Base-by-base conservation (phyloP, 345 rosid genomes). In the Brassica nigra region DNA sequence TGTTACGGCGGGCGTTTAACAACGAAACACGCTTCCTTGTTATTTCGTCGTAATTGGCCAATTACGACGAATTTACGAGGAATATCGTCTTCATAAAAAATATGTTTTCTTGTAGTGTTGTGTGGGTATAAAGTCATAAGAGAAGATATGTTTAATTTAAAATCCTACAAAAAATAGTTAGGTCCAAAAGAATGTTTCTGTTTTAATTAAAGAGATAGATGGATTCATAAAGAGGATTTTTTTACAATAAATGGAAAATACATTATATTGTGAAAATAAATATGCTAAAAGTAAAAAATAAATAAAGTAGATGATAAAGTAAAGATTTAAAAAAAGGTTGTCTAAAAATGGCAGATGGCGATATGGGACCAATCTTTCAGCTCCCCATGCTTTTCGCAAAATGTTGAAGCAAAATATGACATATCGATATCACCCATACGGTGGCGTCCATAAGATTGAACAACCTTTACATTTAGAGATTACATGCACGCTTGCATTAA, bases 321-420 rank as follows among this genome's bases (percentile, higher is more conserved):
- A 72, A 66, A 71, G 73, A 66, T 72, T 23, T 0, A 23, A 72
- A 66, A 78, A 64, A 47, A 47, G 77, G 3, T 72, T 57, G 73
- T 78, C 68, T 58, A 57, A 72, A 78, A 72, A 39, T 72, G 73
- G 62, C 73, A 66, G 68, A 72, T 78, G 10, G 6, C 36, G 20
- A 71, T 62, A 62, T 9, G 76, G 82, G 82, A 78, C 82, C 82
- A 78, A 66, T 29, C 77, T 66, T 72, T 78, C 7, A 30, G 73
- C 49, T 57, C 66, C 11, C n/a, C 55, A 71, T 66, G 73, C 52
- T 67, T 72, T 78, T 65, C 62, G 77, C 49, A 39, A 72, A 72
- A 66, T 78, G 77, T 66, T 78, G 82, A 65, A 72, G 62, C 77
- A 78, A 78, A 66, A 11, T 63, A 78, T 78, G 81, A 65, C 36